Percentiles rank a stretch among this genome's conserved stretches.
Conservation (phyloP, 495 filamentous ascomycete species). For the Hyaloscypha variabilis region DNA sequence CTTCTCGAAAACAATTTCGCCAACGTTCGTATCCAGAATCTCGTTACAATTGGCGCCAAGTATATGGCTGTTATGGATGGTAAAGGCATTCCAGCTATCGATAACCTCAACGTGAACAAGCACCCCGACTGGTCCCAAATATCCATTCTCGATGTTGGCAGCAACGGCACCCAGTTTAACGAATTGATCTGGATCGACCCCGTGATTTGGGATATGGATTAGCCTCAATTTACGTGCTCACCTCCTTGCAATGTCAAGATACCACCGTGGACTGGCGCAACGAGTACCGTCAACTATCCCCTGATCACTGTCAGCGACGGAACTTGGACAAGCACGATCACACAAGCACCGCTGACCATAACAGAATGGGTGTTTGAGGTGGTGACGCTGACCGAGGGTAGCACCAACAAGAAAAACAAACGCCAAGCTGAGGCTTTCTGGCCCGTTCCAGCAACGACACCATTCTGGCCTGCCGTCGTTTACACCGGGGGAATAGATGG, state of each 20-base stretch:
- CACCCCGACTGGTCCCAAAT: slow-evolving; percentile 29
- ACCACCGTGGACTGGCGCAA: slow-evolving; percentile 30
- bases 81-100: slow-evolving; percentile 24
- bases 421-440: slow-evolving; percentile 10
- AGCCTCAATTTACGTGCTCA: slow-evolving; percentile 30
- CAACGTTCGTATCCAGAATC: slow-evolving; percentile 24
- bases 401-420: slow-evolving; percentile 17
- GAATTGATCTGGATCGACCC: slow-evolving; percentile 32
- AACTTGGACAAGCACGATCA: slow-evolving; percentile 34
- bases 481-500: slow-evolving; percentile 18
- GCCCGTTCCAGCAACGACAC: slow-evolving; percentile 18
- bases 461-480: slow-evolving; percentile 26
- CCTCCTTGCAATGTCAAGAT: slow-evolving; percentile 33
- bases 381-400: slow-evolving; percentile 11
- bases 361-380: slow-evolving; percentile 26
- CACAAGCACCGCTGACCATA: slow-evolving; percentile 28
- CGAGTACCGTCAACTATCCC: slow-evolving; percentile 32
- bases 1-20: slow-evolving; percentile 7
- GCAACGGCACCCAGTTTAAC: slow-evolving; percentile 23
- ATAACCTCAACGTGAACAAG: slow-evolving; percentile 32
- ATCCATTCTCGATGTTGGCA: slow-evolving; percentile 28
- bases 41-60: slow-evolving; percentile 29
- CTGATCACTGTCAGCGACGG: slow-evolving; percentile 31
- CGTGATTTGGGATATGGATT: slow-evolving; percentile 30
- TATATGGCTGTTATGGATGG: slow-evolving; percentile 32